Evolutionary conservation across 148 eudicot species (phyloP), one percentile per base, ranked within the genome.

Genomic region (Amaranthus palmeri): DNA sequence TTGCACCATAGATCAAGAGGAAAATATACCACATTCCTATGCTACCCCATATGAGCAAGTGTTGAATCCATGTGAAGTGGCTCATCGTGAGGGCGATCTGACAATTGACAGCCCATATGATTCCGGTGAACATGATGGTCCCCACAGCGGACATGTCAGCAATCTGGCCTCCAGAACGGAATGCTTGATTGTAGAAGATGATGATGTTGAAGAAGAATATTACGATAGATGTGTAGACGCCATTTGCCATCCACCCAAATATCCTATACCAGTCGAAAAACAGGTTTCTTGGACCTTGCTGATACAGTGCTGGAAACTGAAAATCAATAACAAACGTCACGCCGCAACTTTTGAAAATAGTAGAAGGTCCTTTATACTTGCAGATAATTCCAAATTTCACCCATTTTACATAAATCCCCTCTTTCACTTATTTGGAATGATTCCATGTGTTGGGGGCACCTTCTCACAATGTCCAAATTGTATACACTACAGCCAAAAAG

Each of bases 41-140:
- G 77, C 93, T 88, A 7, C 91, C 93, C 93, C 98, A 88, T 6
- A 92, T 79, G 2, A 92, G 78, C 12, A 87, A n/a, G 72, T 90
- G 98, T 61, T 93, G 98, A 61, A 93, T 88, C 92, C 92, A 90
- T 2, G 98, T 93, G 88, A 90, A 93, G 82, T 92, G 93, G 81
- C 88, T 85, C 93, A 90, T 90, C 0, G 93, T 90, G 64, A 92
- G 88, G 18, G 92, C 88, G 13, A 92, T 92, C 74, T 92, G 98
- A 83, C 82, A 84, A 72, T 92, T 92, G 6, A 92, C 96, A 0
- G 89, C 86, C 96, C 96, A 92, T 25, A 92, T 85, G 40, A 92
- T 67, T 70, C 90, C 84, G 9, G 96, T 88, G 84, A 90, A 92
- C 96, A 92, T 92, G 67, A 86, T 78, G 36, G 93, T 88, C 42